phyloP scores from a whole-genome alignment of 1,284 basidiomycete genomes.

The Cutaneotrichosporon sp. region DNA sequence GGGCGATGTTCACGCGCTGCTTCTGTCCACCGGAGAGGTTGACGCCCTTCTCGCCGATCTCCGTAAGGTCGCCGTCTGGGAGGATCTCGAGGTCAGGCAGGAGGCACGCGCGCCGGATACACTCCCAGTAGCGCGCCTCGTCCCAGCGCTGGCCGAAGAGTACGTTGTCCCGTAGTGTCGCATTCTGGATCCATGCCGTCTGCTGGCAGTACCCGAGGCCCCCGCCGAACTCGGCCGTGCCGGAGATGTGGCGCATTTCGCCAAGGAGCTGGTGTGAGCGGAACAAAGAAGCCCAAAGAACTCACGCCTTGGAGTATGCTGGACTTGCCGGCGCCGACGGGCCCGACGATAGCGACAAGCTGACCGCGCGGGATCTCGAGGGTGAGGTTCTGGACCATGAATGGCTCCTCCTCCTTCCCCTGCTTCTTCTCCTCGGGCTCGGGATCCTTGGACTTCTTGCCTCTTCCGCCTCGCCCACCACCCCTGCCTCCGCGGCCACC shows the following conservation, averaged over 20 bases:
- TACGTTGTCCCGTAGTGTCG: constrained; percentile 62
- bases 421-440: background rate
- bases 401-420: constrained; percentile 45
- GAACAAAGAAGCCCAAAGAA: background rate
- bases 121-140: constrained; percentile 67
- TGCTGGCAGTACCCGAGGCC: constrained; percentile 73
- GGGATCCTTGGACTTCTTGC: background rate
- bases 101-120: constrained; percentile 65
- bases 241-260: constrained; percentile 66
- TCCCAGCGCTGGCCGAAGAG: constrained; percentile 70
- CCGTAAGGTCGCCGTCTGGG: constrained; percentile 72
- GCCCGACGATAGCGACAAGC: constrained; percentile 67
- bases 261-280: constrained; percentile 57
- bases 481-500: background rate
- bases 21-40: constrained; percentile 52
- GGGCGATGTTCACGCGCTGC: constrained; percentile 63
- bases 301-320: constrained; percentile 63
- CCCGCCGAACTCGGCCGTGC: constrained; percentile 66
- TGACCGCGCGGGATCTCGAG: constrained; percentile 63
- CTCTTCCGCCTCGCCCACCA: background rate
- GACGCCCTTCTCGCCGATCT: constrained; percentile 51
- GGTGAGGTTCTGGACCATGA: constrained; percentile 61
- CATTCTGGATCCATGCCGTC: constrained; percentile 86
- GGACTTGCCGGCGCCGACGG: constrained; percentile 63
- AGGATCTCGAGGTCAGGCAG: constrained; percentile 69